Percentiles rank a stretch among this genome's conserved stretches.
Conservation (phyloP, 164 flowering plant species). For the Tetrastigma voinierianum region DNA sequence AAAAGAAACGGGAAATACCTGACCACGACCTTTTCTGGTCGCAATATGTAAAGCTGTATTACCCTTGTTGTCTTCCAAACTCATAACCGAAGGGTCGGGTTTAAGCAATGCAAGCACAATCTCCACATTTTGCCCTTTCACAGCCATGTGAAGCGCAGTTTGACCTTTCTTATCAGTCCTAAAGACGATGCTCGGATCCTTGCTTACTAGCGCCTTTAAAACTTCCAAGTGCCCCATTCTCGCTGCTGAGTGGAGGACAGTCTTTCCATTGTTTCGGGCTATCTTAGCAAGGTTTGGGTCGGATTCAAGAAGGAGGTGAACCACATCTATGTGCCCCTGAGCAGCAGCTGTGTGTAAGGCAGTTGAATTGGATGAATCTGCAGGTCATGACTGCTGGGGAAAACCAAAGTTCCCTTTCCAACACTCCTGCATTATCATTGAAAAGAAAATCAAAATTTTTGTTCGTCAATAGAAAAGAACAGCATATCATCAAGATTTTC, state of each 20-base stretch:
- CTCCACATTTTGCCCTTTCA: constrained; percentile 77
- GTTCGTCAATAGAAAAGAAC: neutral
- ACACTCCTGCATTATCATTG: constrained; percentile 57
- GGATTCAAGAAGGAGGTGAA: constrained; percentile 74
- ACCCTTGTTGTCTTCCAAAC: constrained; percentile 79
- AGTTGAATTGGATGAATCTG: constrained; percentile 76
- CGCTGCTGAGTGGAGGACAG: constrained; percentile 85
- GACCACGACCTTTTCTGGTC: constrained; percentile 61
- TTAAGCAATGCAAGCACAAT: constrained; percentile 72
- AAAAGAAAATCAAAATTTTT: neutral
- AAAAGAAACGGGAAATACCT: constrained; percentile 43
- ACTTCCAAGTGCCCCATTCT: constrained; percentile 92
- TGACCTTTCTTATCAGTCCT: constrained; percentile 90
- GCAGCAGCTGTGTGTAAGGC: constrained; percentile 93
- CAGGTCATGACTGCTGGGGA: constrained; percentile 83
- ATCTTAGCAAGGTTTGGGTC: constrained; percentile 81
- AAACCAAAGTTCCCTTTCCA: constrained; percentile 61
- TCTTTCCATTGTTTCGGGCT: constrained; percentile 83
- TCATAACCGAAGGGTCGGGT: constrained; percentile 66
- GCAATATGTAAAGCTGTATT: constrained; percentile 89
- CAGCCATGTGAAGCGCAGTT: constrained; percentile 95
- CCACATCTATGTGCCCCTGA: constrained; percentile 79
- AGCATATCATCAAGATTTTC: neutral
- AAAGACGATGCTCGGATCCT: constrained; percentile 65
- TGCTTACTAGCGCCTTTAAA: constrained; percentile 60